Evolutionary conservation across 257 asterid genomes (phyloP).

Genomic region (Fraxinus cuspidata): DNA sequence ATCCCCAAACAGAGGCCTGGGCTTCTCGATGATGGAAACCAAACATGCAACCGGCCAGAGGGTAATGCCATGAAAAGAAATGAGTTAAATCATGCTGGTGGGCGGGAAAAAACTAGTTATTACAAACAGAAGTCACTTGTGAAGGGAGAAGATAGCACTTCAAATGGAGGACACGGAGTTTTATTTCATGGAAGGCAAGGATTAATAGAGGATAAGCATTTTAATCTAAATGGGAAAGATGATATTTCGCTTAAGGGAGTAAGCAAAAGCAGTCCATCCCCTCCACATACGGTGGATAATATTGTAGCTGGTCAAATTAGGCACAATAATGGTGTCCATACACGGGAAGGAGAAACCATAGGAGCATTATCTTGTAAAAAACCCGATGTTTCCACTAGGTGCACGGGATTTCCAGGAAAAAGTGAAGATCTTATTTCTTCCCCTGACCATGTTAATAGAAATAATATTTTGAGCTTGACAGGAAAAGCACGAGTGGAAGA

Average conservation of each 20-base stretch:
- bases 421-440: constrained; percentile 35
- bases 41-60: constrained; percentile 18
- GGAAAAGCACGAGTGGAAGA: constrained; percentile 39
- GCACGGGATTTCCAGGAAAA: constrained; percentile 8
- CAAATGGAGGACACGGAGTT: constrained; percentile 33
- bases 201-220: constrained; percentile 35
- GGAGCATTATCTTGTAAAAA: constrained; percentile 41
- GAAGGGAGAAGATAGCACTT: constrained; percentile 41
- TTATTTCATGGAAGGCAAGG: constrained; percentile 37
- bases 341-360: constrained; percentile 34
- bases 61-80: constrained; percentile 41
- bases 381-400: constrained; percentile 31
- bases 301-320: constrained; percentile 28
- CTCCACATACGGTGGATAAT: constrained; percentile 33
- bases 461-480: constrained; percentile 27
- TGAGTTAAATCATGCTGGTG: constrained; percentile 33
- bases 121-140: constrained; percentile 34
- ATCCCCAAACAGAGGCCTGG: constrained; percentile 41
- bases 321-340: constrained; percentile 31
- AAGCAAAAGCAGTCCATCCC: constrained; percentile 48
- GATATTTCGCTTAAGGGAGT: constrained; percentile 34
- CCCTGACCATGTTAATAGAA: constrained; percentile 23
- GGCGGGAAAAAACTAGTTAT: constrained; percentile 37
- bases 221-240: constrained; percentile 34
- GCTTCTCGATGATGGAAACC: constrained; percentile 33